phyloP scores from a whole-genome alignment of 2,329 filamentous ascomycete genomes.

The Beauveria caledonica region DNA sequence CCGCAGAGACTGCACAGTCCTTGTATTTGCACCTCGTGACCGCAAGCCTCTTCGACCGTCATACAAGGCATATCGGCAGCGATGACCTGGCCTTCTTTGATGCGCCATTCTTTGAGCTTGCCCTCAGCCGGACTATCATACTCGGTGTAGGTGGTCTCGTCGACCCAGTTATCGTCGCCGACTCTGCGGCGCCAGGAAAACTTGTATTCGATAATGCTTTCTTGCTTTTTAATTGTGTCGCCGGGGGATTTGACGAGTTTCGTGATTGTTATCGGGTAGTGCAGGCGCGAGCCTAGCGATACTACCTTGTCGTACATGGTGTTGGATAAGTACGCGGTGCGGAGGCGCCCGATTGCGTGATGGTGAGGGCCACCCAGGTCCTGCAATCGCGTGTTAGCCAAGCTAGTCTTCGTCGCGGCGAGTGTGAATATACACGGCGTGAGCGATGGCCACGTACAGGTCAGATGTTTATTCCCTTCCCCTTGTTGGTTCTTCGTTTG shows the following conservation, averaged over 20 bases:
- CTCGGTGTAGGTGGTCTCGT: conserved; percentile 62
- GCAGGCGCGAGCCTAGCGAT: conserved; percentile 54
- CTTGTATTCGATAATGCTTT: conserved; percentile 76
- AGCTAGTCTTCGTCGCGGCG: not conserved
- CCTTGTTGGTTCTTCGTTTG: not conserved
- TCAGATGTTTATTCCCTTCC: not conserved
- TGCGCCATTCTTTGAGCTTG: conserved; percentile 65
- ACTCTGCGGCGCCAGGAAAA: conserved; percentile 74
- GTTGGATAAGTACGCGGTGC: not conserved
- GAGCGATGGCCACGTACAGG: not conserved
- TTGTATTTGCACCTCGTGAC: conserved; percentile 83
- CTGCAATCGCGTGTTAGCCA: not conserved
- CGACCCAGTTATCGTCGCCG: conserved; percentile 53
- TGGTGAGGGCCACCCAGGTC: not conserved
- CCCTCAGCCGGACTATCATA: conserved; percentile 84
- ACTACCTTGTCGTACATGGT: conserved; percentile 35
- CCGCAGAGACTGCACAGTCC: conserved; percentile 89
- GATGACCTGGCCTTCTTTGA: conserved; percentile 59
- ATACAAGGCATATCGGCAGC: conserved; percentile 50
- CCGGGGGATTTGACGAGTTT: conserved; percentile 70
- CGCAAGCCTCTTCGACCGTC: conserved; percentile 82
- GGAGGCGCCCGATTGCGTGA: conserved; percentile 6
- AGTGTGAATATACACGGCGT: not conserved
- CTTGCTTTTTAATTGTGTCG: conserved; percentile 67
- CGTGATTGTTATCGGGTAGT: conserved; percentile 89